A percentile compares a stretch with the other conserved stretches of the same genome.
phyloP scores from a whole-genome alignment of 169 alveolate species.

The Plasmodium coatneyi region DNA sequence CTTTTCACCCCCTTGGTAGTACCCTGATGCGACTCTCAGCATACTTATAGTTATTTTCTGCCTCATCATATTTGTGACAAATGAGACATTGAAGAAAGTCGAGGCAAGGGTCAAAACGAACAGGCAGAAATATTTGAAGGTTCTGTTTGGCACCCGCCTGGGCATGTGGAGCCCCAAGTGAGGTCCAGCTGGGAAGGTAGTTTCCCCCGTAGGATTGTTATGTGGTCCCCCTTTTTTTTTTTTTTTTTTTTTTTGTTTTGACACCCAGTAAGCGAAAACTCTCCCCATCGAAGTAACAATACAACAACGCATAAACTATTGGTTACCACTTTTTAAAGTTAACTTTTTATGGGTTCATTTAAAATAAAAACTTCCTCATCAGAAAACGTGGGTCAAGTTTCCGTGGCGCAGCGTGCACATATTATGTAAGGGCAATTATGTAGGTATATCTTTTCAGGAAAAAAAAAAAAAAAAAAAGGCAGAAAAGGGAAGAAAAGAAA shows the following conservation, averaged over 20 bases:
- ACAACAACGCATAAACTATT: background rate
- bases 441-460: background rate
- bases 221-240: no score
- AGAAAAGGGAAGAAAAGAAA: background rate
- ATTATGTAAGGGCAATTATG: background rate
- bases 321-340: background rate
- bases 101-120: constrained; percentile 54
- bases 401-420: background rate
- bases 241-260: no score
- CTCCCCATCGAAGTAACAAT: background rate
- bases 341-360: constrained; percentile 9
- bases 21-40: constrained; percentile 32
- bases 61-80: constrained; percentile 6
- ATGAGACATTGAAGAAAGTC: constrained; percentile 49
- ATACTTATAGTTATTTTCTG: background rate
- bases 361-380: constrained; percentile 1
- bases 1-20: background rate
- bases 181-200: background rate
- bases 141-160: constrained; percentile 74
- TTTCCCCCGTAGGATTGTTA: background rate
- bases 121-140: constrained; percentile 70
- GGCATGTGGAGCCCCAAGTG: constrained; percentile 80
- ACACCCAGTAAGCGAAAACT: background rate
- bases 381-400: background rate
- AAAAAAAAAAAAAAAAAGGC: background rate